These are phyloP conservation scores for Podila epicladia DNA, from an alignment of 192 early-diverging fungal genomes.

Conservation along the genomic window DNA sequence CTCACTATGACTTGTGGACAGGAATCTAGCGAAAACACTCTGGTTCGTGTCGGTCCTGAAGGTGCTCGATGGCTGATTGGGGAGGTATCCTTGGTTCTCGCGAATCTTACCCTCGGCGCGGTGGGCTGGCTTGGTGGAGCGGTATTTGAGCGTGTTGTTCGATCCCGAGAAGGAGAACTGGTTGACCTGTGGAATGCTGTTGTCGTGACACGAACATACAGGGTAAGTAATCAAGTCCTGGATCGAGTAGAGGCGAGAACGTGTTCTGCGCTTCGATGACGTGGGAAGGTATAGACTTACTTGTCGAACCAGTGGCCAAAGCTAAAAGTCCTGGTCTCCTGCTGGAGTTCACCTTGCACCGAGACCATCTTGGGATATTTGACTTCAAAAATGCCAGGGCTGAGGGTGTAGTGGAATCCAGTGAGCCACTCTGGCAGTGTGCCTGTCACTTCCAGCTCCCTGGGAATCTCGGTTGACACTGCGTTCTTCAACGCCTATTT, in stretches of 20 bases:
- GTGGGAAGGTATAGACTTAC: conserved; percentile 30
- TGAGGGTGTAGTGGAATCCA: conserved; percentile 72
- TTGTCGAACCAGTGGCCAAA: conserved; percentile 81
- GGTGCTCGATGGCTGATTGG: conserved; percentile 71
- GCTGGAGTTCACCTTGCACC: conserved; percentile 67
- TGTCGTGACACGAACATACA: background rate
- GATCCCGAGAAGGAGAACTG: conserved; percentile 71
- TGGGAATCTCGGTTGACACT: conserved; percentile 52
- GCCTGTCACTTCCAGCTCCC: conserved; percentile 62
- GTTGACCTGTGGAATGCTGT: conserved; percentile 73
- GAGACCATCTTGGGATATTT: conserved; percentile 68
- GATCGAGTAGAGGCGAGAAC: background rate
- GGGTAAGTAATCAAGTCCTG: background rate
- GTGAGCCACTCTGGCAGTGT: conserved; percentile 71
- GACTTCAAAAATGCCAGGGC: conserved; percentile 74
- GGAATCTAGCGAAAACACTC: conserved; percentile 70
- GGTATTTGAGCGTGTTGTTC: conserved; percentile 65
- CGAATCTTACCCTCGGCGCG: conserved; percentile 71
- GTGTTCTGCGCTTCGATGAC: background rate
- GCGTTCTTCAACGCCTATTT: conserved; percentile 66
- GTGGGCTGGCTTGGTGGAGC: conserved; percentile 69
- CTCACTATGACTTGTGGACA: conserved; percentile 65
- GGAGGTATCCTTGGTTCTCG: conserved; percentile 74
- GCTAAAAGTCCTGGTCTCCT: conserved; percentile 70
- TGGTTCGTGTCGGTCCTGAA: conserved; percentile 77